Conservation (phyloP, 2,329 filamentous ascomycete genomes). For the Fusarium agapanthi region DNA sequence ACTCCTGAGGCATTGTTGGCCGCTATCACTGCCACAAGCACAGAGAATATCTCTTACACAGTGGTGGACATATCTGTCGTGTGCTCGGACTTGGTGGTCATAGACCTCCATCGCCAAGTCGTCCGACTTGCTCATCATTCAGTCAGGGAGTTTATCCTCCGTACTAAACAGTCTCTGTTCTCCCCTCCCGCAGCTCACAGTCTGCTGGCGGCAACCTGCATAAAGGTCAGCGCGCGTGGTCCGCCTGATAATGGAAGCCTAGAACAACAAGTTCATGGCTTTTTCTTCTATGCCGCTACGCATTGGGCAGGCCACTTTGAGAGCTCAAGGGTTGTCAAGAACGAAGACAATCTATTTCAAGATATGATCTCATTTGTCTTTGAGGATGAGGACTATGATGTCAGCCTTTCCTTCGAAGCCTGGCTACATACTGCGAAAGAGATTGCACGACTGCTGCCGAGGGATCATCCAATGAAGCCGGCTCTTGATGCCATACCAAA, state of each 20-base stretch:
- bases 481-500: background rate
- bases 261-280: background rate
- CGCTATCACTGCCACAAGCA: background rate
- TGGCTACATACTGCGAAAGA: background rate
- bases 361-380: background rate
- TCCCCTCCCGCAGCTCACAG: background rate
- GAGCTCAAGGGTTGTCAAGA: background rate
- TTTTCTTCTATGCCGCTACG: background rate
- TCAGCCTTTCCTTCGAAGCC: background rate
- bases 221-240: background rate
- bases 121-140: background rate
- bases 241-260: background rate
- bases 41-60: background rate
- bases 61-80: background rate
- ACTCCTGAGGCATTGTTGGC: background rate
- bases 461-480: background rate
- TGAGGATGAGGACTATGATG: background rate
- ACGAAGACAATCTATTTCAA: background rate
- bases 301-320: background rate
- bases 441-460: background rate
- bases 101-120: background rate
- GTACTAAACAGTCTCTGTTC: background rate
- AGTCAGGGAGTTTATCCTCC: background rate
- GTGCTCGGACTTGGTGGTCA: background rate
- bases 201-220: background rate